Percentiles rank a stretch among this genome's conserved stretches.
Conservation (phyloP, 306 rosid genomes). For the Acmispon strigosus region DNA sequence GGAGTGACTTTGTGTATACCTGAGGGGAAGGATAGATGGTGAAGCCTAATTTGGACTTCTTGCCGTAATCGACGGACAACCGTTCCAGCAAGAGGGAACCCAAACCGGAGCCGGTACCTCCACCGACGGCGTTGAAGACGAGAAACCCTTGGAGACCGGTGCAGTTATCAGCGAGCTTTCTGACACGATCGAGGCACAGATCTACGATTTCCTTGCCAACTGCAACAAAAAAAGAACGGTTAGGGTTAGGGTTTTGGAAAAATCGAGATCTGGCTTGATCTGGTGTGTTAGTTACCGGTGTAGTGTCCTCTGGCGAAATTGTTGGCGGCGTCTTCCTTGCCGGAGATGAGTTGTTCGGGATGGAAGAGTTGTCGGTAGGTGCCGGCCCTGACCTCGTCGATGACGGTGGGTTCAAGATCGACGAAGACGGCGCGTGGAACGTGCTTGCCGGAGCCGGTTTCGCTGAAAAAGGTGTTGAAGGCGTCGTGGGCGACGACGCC, state of each 20-base stretch:
- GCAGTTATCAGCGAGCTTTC: slow-evolving; percentile 95
- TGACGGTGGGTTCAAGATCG: slow-evolving; percentile 95
- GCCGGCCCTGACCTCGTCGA: slow-evolving; percentile 86
- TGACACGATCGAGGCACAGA: slow-evolving; percentile 88
- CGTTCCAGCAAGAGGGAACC: slow-evolving; percentile 90
- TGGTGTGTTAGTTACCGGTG: slow-evolving; percentile 35
- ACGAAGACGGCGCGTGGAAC: slow-evolving; percentile 93
- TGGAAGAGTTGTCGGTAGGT: slow-evolving; percentile 87
- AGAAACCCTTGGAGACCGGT: slow-evolving; percentile 94
- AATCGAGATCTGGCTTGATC: no score
- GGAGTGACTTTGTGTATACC: slow-evolving; percentile 30
- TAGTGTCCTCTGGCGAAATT: slow-evolving; percentile 96
- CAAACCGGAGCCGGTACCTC: slow-evolving; percentile 94
- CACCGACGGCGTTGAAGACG: slow-evolving; percentile 95
- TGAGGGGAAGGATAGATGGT: slow-evolving; percentile 99
- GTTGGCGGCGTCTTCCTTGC: slow-evolving; percentile 98
- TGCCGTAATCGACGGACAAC: slow-evolving; percentile 89
- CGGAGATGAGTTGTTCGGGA: slow-evolving; percentile 95
- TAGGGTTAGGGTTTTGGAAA: neutral
- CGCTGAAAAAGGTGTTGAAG: slow-evolving; percentile 95
- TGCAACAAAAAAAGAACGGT: neutral
- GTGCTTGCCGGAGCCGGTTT: slow-evolving; percentile 92
- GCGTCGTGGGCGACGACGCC: slow-evolving; percentile 87
- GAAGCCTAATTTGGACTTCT: slow-evolving; percentile 92
- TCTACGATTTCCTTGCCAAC: slow-evolving; percentile 74